phyloP scores from a whole-genome alignment of 495 filamentous ascomycete genomes.

The Aspergillus cavernicola region DNA sequence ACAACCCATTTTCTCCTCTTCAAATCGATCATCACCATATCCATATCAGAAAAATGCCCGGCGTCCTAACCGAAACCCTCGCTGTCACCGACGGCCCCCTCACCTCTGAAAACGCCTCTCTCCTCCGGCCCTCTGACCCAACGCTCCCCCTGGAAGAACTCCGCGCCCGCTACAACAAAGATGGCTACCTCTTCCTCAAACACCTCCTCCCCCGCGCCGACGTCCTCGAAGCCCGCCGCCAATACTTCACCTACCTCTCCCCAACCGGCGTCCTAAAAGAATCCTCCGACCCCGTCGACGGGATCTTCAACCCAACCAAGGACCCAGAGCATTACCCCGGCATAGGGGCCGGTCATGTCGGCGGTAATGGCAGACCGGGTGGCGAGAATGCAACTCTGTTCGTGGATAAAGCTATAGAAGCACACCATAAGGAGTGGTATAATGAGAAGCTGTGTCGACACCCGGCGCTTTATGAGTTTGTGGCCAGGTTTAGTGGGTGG shows the following conservation, averaged over 20 bases:
- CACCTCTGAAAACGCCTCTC: conserved; percentile 40
- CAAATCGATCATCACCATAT: neutral
- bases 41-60: conserved; percentile 25
- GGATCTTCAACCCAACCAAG: conserved; percentile 50
- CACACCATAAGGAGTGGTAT: conserved; percentile 57
- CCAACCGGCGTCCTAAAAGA: conserved; percentile 54
- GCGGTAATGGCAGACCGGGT: conserved; percentile 47
- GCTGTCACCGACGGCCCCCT: conserved; percentile 53
- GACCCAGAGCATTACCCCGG: conserved; percentile 50
- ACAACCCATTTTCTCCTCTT: neutral
- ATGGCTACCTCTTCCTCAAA: conserved; percentile 62
- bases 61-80: conserved; percentile 26
- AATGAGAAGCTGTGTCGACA: conserved; percentile 54
- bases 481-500: conserved; percentile 54
- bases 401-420: conserved; percentile 52
- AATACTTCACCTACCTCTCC: conserved; percentile 55
- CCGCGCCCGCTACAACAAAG: conserved; percentile 47
- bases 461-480: conserved; percentile 46
- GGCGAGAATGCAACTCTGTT: conserved; percentile 42
- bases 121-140: conserved; percentile 41
- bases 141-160: conserved; percentile 41
- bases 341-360: conserved; percentile 52
- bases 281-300: conserved; percentile 37
- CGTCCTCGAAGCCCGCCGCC: conserved; percentile 50
- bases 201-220: conserved; percentile 53